phyloP scores from a whole-genome alignment of 352 stramenopile genomes.

The Globisporangium heterothallicum region DNA sequence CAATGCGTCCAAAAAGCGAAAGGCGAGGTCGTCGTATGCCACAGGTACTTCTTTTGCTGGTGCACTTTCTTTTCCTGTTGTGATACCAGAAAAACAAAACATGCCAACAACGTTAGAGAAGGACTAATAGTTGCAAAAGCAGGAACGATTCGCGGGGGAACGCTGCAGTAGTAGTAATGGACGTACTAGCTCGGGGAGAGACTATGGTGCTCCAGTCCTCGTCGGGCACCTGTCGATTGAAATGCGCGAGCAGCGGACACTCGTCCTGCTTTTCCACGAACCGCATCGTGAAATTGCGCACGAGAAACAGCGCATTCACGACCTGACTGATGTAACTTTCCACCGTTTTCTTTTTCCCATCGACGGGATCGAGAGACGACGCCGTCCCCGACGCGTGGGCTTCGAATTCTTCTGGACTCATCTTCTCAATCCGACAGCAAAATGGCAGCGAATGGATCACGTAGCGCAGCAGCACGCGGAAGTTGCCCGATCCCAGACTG shows the following conservation, averaged over 20 bases:
- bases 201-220: constrained; percentile 25
- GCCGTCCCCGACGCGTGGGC: constrained; percentile 18
- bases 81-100: not conserved
- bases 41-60: constrained; percentile 10
- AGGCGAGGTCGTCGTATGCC: constrained; percentile 51
- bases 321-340: constrained; percentile 42
- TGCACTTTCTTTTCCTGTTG: constrained; percentile 20
- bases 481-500: constrained; percentile 68
- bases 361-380: constrained; percentile 2
- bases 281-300: constrained; percentile 65
- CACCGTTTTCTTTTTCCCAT: constrained; percentile 33
- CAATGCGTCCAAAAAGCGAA: constrained; percentile 62
- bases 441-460: constrained; percentile 50
- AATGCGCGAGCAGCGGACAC: constrained; percentile 53
- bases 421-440: constrained; percentile 47
- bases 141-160: not conserved
- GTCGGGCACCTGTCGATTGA: constrained; percentile 31
- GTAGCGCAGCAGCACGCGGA: constrained; percentile 62
- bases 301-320: constrained; percentile 70
- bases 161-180: too few species aligned
- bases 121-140: not conserved
- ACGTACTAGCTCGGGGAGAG: constrained; percentile 23
- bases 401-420: constrained; percentile 44
- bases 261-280: constrained; percentile 71
- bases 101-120: not conserved